These are phyloP conservation scores for Suillus luteus DNA, from an alignment of 768 basidiomycete genomes.

Conservation along the genomic window DNA sequence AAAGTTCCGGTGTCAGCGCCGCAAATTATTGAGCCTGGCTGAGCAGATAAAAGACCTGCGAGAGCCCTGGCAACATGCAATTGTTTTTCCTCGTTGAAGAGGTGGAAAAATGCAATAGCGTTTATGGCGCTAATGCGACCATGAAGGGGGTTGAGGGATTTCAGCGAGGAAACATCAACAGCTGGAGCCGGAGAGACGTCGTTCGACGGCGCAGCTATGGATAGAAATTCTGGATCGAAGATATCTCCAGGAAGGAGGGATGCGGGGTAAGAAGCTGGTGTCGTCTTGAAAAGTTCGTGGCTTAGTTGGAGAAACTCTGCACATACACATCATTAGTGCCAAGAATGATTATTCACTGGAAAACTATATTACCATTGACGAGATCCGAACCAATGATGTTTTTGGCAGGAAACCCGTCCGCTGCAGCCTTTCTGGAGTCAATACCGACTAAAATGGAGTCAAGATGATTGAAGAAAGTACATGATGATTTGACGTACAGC, in stretches of 20 bases:
- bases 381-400: conserved; percentile 44
- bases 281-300: conserved; percentile 61
- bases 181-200: conserved; percentile 22
- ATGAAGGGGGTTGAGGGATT: conserved; percentile 47
- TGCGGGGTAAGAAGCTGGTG: conserved; percentile 52
- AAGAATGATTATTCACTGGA: not conserved
- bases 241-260: conserved; percentile 57
- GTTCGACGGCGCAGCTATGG: conserved; percentile 33
- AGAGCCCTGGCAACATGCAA: conserved; percentile 27
- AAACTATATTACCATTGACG: conserved; percentile 28
- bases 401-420: conserved; percentile 44
- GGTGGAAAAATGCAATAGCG: conserved; percentile 49
- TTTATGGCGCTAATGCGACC: conserved; percentile 52
- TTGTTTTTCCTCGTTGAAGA: conserved; percentile 34
- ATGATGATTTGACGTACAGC: conserved; percentile 35
- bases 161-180: conserved; percentile 37
- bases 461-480: not conserved
- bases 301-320: conserved; percentile 62
- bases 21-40: conserved; percentile 35
- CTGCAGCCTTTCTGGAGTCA: conserved; percentile 42
- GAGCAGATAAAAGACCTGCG: conserved; percentile 30
- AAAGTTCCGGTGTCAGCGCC: conserved; percentile 27
- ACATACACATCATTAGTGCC: not conserved
- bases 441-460: conserved; percentile 19
- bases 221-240: conserved; percentile 48